Base-by-base conservation (phyloP, 225 moss, liverwort and hornwort genomes). In the Asterella californica region DNA sequence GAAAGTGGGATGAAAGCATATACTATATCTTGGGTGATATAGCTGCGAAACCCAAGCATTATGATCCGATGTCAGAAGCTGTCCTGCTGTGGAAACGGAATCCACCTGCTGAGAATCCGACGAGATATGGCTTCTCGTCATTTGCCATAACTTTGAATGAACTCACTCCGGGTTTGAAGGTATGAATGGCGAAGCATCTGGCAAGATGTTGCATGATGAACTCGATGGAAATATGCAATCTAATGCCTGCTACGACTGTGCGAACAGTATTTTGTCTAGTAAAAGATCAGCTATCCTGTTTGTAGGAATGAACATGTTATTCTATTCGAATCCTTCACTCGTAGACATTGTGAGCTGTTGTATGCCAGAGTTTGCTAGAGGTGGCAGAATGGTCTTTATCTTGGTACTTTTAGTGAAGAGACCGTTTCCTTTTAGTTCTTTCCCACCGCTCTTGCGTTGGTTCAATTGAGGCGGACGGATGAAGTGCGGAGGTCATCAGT, bases 1-100 rank as follows among this genome's bases (percentile, higher is more conserved):
- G 99, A 75, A 99, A 99, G 86, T 99, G 99, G 99, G 95, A 99
- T 84, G 99, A 99, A 86, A 88, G 91, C 37, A 99, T 99, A 86
- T 95, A 88, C 76, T 99, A 99, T 79, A 85, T 95, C 55, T 84
- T 95, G 88, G 99, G 99, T 49, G 99, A 99, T 87, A 80, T 95
- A 81, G 84, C 92, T 42, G 88, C 89, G 30, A 99, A 93, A 83
- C 85, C 92, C 22, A 99, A 95, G 86, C 85, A 91, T 80, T 95
- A 92, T 67, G 93, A 99, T 72, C 92, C 99, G 34, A 92, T 92
- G 93, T 89, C 91, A n/a, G 99, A 99, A 83, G 99, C 99, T 83
- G 84, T 92, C 66, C 74, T 88, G 76, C 86, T 99, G 78, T 99
- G 99, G 99, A 95, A 90, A 77, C 86, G 86, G 67, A 91, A 91